phyloP scores from a whole-genome alignment of 768 basidiomycete species.

The Gloeopeniophorella convolvens region DNA sequence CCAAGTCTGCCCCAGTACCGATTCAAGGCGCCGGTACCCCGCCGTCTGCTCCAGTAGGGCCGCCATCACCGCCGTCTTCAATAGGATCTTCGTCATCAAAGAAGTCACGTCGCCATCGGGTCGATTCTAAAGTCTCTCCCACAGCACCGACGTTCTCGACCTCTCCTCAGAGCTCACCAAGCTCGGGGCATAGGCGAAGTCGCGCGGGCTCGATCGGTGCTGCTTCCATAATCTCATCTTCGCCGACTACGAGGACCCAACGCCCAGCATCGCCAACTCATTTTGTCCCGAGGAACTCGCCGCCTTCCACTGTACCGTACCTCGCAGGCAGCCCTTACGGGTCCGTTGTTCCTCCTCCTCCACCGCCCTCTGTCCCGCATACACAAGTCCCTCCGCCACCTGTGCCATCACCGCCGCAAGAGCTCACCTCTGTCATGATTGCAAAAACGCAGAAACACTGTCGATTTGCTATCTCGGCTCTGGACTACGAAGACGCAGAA shows the following conservation, averaged over 20 bases:
- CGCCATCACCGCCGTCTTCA: constrained; percentile 3
- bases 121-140: not conserved
- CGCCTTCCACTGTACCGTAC: constrained; percentile 8
- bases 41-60: not conserved
- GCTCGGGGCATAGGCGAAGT: not conserved
- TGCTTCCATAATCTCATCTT: not conserved
- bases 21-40: not conserved
- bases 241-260: not conserved
- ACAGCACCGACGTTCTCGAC: not conserved
- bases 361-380: constrained; percentile 19
- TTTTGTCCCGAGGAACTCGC: constrained; percentile 12
- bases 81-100: constrained; percentile 21
- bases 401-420: constrained; percentile 25
- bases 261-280: constrained; percentile 17
- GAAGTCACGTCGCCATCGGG: constrained; percentile 15
- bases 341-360: constrained; percentile 7
- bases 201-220: not conserved
- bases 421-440: constrained; percentile 60
- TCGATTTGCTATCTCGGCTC: constrained; percentile 85
- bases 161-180: constrained; percentile 1
- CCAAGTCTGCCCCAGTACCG: constrained; percentile 9
- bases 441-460: constrained; percentile 86
- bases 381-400: constrained; percentile 15
- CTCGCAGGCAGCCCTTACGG: not conserved
- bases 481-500: constrained; percentile 91